phyloP scores from a whole-genome alignment of 208 protist genomes.

The Jaenimonas drosophilae region DNA sequence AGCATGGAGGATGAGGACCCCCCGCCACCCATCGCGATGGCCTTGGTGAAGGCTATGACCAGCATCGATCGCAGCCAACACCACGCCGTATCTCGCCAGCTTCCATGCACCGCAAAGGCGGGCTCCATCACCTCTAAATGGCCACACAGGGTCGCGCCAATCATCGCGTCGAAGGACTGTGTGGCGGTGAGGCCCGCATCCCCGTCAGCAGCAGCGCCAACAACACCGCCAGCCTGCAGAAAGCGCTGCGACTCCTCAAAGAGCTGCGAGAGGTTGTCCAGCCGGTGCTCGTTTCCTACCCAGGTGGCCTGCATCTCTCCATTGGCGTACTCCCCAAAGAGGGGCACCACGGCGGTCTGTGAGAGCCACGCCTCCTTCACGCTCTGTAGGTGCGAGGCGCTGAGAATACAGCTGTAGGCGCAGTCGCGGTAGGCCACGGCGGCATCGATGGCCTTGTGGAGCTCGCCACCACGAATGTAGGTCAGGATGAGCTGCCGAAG shows the following conservation, averaged over 20 bases:
- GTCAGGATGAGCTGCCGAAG: constrained; percentile 64
- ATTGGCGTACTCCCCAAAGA: constrained; percentile 83
- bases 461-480: constrained; percentile 55
- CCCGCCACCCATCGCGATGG: constrained; percentile 26
- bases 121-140: constrained; percentile 51
- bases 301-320: constrained; percentile 37
- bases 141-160: constrained; percentile 63
- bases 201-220: background rate
- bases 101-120: constrained; percentile 33
- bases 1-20: constrained; percentile 2
- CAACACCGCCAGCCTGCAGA: background rate
- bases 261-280: constrained; percentile 65
- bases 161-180: constrained; percentile 34
- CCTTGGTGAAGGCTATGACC: constrained; percentile 61
- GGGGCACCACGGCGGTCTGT: constrained; percentile 40
- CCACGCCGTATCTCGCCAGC: constrained; percentile 65
- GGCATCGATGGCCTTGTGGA: constrained; percentile 45
- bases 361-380: constrained; percentile 61
- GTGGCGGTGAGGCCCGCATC: constrained; percentile 1
- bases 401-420: constrained; percentile 70
- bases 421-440: constrained; percentile 37
- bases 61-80: constrained; percentile 63
- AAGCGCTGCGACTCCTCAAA: constrained; percentile 40
- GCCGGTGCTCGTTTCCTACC: constrained; percentile 60
- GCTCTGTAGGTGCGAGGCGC: constrained; percentile 67